phyloP scores from a whole-genome alignment of 805 yeast genomes.

The Candida easanensis region DNA sequence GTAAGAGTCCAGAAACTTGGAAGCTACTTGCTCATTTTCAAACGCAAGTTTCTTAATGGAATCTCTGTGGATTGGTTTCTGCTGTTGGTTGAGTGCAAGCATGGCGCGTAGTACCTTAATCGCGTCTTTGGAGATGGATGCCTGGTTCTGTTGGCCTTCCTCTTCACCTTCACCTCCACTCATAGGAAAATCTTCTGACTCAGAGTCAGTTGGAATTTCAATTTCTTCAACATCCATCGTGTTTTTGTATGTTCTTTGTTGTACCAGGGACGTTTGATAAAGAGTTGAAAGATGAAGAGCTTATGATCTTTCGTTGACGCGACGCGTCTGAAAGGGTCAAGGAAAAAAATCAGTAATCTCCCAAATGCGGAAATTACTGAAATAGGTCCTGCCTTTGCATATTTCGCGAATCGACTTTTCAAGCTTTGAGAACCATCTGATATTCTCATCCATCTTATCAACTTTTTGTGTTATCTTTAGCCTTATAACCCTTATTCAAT shows the following conservation, averaged over 20 bases:
- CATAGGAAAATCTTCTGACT: not conserved
- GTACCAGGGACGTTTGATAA: too few relatives aligned
- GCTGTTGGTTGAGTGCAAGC: constrained; percentile 11
- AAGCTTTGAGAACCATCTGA: not conserved
- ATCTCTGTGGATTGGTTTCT: constrained; percentile 12
- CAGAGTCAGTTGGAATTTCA: not conserved
- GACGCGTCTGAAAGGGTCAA: too few relatives aligned
- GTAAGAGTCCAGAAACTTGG: constrained; percentile 4
- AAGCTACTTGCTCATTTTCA: constrained; percentile 1
- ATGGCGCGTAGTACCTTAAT: constrained; percentile 11
- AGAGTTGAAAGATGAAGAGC: too few relatives aligned
- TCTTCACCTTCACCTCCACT: constrained; percentile 1
- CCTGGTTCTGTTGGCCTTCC: not conserved
- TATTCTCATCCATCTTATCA: not conserved
- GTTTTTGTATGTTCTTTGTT: too few relatives aligned
- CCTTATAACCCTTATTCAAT: too few relatives aligned
- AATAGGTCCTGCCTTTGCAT: too few relatives aligned
- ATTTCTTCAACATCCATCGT: not conserved
- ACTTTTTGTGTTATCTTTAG: too few relatives aligned
- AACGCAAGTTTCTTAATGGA: constrained; percentile 15
- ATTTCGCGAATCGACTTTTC: too few relatives aligned
- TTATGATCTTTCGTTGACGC: too few relatives aligned
- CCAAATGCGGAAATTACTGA: too few relatives aligned
- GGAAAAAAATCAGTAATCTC: too few relatives aligned
- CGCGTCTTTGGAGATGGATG: not conserved